A percentile compares a stretch with the other conserved stretches of the same genome.
Evolutionary conservation across 1,139 yeast genomes (phyloP).

Genomic region (Blastobotrys arbuscula): DNA sequence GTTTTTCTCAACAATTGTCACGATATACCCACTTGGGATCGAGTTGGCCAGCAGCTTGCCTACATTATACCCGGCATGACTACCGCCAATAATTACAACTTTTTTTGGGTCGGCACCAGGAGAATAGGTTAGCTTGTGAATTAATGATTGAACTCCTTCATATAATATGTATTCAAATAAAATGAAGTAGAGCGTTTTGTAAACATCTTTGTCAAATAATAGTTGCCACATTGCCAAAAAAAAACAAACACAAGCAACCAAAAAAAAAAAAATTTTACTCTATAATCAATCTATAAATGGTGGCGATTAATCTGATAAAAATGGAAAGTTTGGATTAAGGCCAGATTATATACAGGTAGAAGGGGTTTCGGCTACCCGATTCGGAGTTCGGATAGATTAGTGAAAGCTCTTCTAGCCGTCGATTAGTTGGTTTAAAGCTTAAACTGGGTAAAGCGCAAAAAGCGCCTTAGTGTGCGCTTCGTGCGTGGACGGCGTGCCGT

Average conservation of each 20-base stretch:
- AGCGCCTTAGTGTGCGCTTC: no score
- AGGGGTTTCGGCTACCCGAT: no score
- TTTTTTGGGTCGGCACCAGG: constrained; percentile 16
- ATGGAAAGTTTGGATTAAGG: neutral
- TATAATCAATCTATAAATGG: neutral
- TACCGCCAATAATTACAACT: constrained; percentile 20
- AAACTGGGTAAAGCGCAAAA: no score
- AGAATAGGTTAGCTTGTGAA: constrained; percentile 12
- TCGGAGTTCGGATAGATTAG: no score
- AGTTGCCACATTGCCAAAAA: neutral
- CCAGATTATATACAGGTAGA: no score
- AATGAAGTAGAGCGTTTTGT: neutral
- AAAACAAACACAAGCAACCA: neutral
- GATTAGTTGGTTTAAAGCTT: no score
- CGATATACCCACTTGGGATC: constrained; percentile 15
- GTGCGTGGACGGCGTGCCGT: no score
- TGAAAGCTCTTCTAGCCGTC: no score
- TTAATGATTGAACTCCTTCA: neutral
- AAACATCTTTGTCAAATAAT: neutral
- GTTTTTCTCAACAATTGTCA: constrained; percentile 16
- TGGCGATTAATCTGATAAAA: neutral
- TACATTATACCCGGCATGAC: constrained; percentile 18
- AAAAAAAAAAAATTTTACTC: neutral
- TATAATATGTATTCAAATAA: neutral
- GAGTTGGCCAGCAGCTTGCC: constrained; percentile 15